phyloP scores from a whole-genome alignment of 805 yeast species.

The Saccharomyces mikatae region DNA sequence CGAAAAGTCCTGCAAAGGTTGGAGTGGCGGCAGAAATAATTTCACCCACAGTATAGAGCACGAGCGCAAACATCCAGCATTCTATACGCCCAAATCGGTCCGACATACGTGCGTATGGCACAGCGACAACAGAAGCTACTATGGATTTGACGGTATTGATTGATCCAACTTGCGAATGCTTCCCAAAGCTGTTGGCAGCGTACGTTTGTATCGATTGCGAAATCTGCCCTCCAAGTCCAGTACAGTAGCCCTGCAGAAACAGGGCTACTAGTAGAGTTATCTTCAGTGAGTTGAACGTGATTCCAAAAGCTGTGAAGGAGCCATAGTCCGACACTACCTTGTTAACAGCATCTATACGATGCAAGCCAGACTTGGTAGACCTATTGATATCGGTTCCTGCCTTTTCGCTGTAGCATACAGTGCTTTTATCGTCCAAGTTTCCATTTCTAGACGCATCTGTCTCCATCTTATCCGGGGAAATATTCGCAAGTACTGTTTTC shows the following conservation, averaged over 20 bases:
- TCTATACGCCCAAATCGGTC: neutral
- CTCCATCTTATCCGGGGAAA: neutral
- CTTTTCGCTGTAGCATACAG: neutral
- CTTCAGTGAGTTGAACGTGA: conserved; percentile 3
- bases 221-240: conserved; percentile 1
- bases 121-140: neutral
- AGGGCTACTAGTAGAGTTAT: neutral
- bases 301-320: neutral
- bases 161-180: neutral
- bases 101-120: neutral
- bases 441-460: neutral
- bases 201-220: neutral
- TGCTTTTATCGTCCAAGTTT: neutral
- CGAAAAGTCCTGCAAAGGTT: neutral
- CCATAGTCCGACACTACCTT: neutral
- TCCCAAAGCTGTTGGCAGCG: neutral
- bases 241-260: conserved; percentile 1
- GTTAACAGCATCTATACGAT: neutral
- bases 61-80: neutral
- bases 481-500: neutral
- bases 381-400: neutral
- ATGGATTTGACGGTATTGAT: neutral
- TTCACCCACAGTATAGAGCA: neutral
- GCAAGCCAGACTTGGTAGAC: neutral
- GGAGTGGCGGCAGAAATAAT: neutral